Evolutionary conservation across 345 rosid genomes (phyloP), one percentile per base, ranked within the genome.

Genomic region (Adansonia digitata): DNA sequence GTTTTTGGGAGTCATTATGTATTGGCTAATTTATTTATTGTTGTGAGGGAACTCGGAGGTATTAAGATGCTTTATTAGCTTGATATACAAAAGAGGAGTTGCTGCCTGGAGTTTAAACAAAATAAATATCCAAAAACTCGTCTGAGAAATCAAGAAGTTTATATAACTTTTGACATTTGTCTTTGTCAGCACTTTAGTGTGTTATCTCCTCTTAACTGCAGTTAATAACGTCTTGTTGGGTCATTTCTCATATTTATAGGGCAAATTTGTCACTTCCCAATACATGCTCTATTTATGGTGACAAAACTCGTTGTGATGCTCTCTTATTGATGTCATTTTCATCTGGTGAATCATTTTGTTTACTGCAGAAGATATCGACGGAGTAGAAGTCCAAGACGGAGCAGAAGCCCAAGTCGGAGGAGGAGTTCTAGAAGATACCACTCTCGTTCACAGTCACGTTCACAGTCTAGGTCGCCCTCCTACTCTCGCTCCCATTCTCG

Each of bases 301-400:
- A 43, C 20, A 26, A 45, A 2, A 26, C 17, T 43, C 3, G 35
- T 45, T 15, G 12, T 67, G 35, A 0, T 45, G 14, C 14, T 45
- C 35, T 43, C 39, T 67, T 67, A 26, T 43, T 9, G 8, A 14
- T 27, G 17, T 46, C 7, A 0, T 29, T 0, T 29, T 10, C 22
- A 49, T 29, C 57, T 69, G 42, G 42, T 48, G 42, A 46, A 17
- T 29, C 27, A 48, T 69, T 48, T n/a, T 69, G 2, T 45, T 68
- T 17, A 45, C 42, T 69, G 59, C 27, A 69, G 72, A 69, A 69
- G 72, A 29, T 48, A 48, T 69, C 40, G 43, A 9, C 43, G 57
- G 24, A 46, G 31, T 64, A 40, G 93, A 81, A 93, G 95, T 71
- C 85, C 86, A 48, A 86, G 88, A 65, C 80, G 89, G 75, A 83